Evolutionary conservation across 306 rosid genomes (phyloP), one percentile per base, ranked within the genome.

Genomic region (Begonia loranthoides): DNA sequence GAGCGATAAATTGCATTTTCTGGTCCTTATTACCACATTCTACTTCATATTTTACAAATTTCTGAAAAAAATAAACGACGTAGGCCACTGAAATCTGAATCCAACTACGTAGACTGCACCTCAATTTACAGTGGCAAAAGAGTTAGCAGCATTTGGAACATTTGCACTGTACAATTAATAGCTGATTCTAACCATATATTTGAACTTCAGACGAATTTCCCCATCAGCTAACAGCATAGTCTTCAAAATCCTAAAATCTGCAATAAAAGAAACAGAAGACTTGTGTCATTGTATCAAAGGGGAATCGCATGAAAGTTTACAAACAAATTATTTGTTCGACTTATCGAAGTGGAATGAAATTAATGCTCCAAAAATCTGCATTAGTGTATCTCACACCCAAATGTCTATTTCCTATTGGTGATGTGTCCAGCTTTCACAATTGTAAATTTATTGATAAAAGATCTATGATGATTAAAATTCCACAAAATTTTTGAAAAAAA

Each of bases 11-110:
- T 55, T 56, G 70, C 51, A 71, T 10, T n/a, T 43, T 62, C 79
- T 75, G 78, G 36, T 28, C 36, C 59, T 65, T 59, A 66, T 71
- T 70, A 59, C 63, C 63, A 70, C 68, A 70, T 66, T 68, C 80
- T 76, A 75, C 70, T 69, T 71, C 56, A 70, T 74, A 85, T 74
- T 69, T 65, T 85, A 85, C 92, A 85, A 58, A 59, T 55, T 59
- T 61, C 61, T 51, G 76, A 60, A 73, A 62, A 62, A 41, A 63
- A 57, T 53, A 60, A 60, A 58, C 49, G 43, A 46, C 49, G 72
- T 51, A 10, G 60, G 41, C 67, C 67, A 53, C 47, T 14, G 45
- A 41, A 12, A 9, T 19, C 36, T 28, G 36, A 28, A 28, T 28
- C 36, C 36, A 28, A 28, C 36, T 28, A 28, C 36, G 36, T 28